These are phyloP conservation scores for Penicillium salamii DNA, from an alignment of 495 filamentous ascomycete species.

Conservation along the genomic window DNA sequence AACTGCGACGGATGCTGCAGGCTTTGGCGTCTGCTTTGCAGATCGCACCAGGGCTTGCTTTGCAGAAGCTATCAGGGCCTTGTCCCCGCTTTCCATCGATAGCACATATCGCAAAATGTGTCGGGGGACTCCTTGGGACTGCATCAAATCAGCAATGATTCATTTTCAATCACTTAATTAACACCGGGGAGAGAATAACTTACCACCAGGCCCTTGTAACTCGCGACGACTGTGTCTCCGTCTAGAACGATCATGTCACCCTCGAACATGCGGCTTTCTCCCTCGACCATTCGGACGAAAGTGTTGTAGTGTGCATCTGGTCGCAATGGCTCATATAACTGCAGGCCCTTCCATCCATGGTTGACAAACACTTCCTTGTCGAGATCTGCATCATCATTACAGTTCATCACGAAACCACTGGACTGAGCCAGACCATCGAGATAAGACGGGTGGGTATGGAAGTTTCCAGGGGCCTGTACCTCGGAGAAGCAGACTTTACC, in stretches of 20 bases:
- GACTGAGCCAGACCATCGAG: slow-evolving; percentile 51
- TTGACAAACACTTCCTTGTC: slow-evolving; percentile 44
- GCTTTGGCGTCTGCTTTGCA: neutral
- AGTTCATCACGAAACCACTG: slow-evolving; percentile 55
- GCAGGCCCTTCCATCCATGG: slow-evolving; percentile 40
- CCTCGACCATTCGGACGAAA: slow-evolving; percentile 41
- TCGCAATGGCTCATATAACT: slow-evolving; percentile 21
- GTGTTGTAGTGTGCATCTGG: slow-evolving; percentile 30
- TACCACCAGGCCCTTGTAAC: too few relatives aligned
- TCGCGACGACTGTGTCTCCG: slow-evolving; percentile 27
- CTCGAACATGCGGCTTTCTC: slow-evolving; percentile 20
- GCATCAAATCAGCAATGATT: slow-evolving; percentile 20
- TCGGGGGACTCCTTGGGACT: slow-evolving; percentile 1
- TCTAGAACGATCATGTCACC: slow-evolving; percentile 43
- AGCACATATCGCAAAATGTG: slow-evolving; percentile 1
- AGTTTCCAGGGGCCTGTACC: slow-evolving; percentile 5
- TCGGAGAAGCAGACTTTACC: slow-evolving; percentile 31
- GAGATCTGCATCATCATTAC: slow-evolving; percentile 42
- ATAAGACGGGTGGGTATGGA: slow-evolving; percentile 27
- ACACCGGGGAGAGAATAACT: slow-evolving; percentile 1
- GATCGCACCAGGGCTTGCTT: neutral
- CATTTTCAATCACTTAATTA: too few relatives aligned
- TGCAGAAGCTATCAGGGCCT: neutral
- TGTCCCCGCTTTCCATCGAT: neutral
- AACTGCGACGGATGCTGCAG: neutral